phyloP scores from a whole-genome alignment of 2,329 filamentous ascomycete species.

The Colletotrichum navitas region DNA sequence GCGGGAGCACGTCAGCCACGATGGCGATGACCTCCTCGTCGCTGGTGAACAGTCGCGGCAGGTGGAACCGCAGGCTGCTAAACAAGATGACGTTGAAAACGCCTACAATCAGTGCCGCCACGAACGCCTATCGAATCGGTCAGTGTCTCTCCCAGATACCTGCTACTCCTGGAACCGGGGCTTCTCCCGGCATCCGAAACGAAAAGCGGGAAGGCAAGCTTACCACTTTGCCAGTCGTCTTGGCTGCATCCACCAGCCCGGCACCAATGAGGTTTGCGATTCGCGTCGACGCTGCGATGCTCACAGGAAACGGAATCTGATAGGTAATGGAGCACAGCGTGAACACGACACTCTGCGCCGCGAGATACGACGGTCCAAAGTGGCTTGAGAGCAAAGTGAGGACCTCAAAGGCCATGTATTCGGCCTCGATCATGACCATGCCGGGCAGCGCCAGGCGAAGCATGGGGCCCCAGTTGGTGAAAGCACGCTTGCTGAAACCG shows the following conservation, averaged over 20 bases:
- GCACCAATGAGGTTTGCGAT: conserved; percentile 94
- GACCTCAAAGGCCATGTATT: conserved; percentile 93
- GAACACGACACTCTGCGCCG: conserved; percentile 87
- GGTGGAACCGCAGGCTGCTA: conserved; percentile 74
- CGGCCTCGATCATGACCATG: conserved; percentile 93
- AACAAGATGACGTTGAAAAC: conserved; percentile 82
- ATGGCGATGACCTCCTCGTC: conserved; percentile 77
- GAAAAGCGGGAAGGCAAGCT: conserved; percentile 45
- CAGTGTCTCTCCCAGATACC: conserved; percentile 40
- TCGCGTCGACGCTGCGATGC: conserved; percentile 88
- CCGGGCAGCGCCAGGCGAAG: conserved; percentile 88
- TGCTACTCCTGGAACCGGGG: neutral
- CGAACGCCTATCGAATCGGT: conserved; percentile 61
- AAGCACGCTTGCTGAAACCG: conserved; percentile 77
- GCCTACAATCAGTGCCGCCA: conserved; percentile 77
- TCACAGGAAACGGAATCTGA: conserved; percentile 92
- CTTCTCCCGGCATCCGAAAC: neutral
- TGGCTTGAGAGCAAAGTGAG: conserved; percentile 86
- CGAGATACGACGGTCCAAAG: conserved; percentile 82
- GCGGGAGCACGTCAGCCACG: conserved; percentile 77
- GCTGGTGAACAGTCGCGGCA: conserved; percentile 83
- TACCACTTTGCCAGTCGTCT: conserved; percentile 82
- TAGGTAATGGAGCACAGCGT: conserved; percentile 85
- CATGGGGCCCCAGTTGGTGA: conserved; percentile 86
- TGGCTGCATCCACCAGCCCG: conserved; percentile 82